A percentile compares a stretch with the other conserved stretches of the same genome.
Evolutionary conservation across 169 alveolate species (phyloP).

Genomic region (Babesia caballi): DNA sequence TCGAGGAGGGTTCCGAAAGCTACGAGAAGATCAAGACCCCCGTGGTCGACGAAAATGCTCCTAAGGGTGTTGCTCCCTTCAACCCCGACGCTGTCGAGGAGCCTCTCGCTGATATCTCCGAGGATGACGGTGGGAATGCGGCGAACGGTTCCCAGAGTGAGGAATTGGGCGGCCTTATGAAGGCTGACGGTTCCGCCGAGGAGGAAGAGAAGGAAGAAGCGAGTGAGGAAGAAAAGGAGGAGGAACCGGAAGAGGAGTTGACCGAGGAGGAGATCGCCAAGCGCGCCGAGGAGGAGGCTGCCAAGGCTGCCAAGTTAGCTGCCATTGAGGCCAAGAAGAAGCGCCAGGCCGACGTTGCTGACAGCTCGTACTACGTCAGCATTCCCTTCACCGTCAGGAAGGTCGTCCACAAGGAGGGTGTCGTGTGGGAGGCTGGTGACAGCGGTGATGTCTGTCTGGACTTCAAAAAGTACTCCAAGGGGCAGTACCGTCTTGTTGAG

Average conservation of each 20-base stretch:
- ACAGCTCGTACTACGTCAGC: conserved; percentile 10
- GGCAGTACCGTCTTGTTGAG: conserved; percentile 35
- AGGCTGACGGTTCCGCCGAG: background rate
- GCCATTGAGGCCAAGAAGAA: background rate
- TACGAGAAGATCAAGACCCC: background rate
- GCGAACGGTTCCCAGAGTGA: too few species aligned
- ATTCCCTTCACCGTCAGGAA: background rate
- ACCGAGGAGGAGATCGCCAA: conserved; percentile 1
- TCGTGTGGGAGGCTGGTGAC: conserved; percentile 15
- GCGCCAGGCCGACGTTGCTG: background rate
- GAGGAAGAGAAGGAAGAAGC: conserved; percentile 1
- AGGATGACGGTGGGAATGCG: background rate
- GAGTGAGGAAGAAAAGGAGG: background rate
- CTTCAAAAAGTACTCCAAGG: conserved; percentile 10
- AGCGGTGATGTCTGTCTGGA: conserved; percentile 29
- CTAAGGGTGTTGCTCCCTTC: background rate
- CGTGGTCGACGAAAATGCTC: background rate
- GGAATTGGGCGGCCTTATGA: background rate
- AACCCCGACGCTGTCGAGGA: background rate
- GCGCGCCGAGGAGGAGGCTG: background rate
- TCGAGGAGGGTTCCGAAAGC: background rate
- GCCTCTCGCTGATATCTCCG: background rate
- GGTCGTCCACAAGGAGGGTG: conserved; percentile 40
- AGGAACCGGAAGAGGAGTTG: background rate
- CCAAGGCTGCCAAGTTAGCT: background rate